Conservation (phyloP, 1,284 basidiomycete species). For the Ganoderma leucocontextum region DNA sequence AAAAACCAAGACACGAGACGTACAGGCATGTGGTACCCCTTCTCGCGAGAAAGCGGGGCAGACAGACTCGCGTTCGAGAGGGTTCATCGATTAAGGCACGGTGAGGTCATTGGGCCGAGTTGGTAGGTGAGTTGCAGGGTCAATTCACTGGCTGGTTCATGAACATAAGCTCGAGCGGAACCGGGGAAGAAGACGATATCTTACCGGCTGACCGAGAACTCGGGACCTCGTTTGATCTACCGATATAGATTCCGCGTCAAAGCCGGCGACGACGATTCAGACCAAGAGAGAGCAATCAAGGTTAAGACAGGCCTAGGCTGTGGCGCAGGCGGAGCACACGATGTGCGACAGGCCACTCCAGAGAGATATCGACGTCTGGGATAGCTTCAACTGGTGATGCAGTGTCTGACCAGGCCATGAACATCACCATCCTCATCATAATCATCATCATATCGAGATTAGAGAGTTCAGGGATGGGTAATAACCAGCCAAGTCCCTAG, state of each 20-base stretch:
- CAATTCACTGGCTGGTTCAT: neutral
- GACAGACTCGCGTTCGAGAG: neutral
- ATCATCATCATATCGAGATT: too few species aligned
- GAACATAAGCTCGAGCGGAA: constrained; percentile 2
- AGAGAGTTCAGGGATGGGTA: too few species aligned
- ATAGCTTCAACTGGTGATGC: too few species aligned
- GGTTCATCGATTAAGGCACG: neutral
- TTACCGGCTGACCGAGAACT: neutral
- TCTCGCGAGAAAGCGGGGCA: neutral
- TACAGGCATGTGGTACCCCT: neutral
- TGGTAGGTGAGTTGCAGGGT: neutral
- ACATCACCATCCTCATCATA: too few species aligned
- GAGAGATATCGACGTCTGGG: neutral
- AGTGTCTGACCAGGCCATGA: too few species aligned
- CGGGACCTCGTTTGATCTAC: neutral
- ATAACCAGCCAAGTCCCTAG: too few species aligned
- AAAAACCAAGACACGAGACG: neutral
- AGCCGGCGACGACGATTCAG: neutral
- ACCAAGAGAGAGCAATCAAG: neutral
- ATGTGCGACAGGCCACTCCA: too few species aligned
- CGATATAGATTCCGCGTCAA: neutral
- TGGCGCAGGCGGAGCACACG: neutral
- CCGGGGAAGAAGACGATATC: neutral
- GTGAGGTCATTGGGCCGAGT: neutral
- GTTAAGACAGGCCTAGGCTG: neutral